Base-by-base conservation (phyloP, 2,329 filamentous ascomycete genomes). In the Botryosphaeria dothidea region DNA sequence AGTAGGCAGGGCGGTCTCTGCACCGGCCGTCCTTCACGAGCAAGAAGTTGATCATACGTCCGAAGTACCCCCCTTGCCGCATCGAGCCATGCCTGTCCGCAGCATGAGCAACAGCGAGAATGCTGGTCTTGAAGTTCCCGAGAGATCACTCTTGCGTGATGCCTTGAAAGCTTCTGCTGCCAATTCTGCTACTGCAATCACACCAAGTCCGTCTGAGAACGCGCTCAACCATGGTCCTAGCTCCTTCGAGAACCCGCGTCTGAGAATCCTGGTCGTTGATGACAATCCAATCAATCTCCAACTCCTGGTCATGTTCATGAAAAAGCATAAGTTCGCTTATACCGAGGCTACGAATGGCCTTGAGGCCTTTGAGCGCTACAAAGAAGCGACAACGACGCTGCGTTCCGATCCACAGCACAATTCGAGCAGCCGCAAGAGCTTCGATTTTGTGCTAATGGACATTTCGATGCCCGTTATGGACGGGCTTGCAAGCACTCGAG, bases 401-500 rank as follows among this genome's bases (percentile, higher is more conserved):
- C 27, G n/a, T 23, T 13, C 38, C n/a, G 11, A 11, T 21, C 13
- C 29, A 17, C 36, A 51, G n/a, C 25, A 25, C 13, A 7, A 25
- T 21, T 67, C 23, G 74, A 67, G 3, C 9, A 19, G 21, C 29
- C 41, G 68, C 31, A 43, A 45, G 13, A 60, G 52, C 3, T 65
- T 76, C 31, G 73, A 76, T 43, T 70, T 75, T 13, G 71, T 78
- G 1, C 70, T 79, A 19, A 78, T 83, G 80, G 85, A 87, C 67
- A 80, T 86, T 6, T 82, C 78, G 71, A 87, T 87, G 85, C 85
- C 85, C 0, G 75, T 86, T 4, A 81, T 87, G 68, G 80, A 86
- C 67, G 83, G 83, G 0, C 74, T 84, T 15, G 80, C 81, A 21
- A 78, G 82, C 0, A 86, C 84, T 8, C 75, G 77, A 9, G 77